These are phyloP conservation scores for Lycium ferocissimum DNA, from an alignment of 257 asterid species.

Conservation along the genomic window DNA sequence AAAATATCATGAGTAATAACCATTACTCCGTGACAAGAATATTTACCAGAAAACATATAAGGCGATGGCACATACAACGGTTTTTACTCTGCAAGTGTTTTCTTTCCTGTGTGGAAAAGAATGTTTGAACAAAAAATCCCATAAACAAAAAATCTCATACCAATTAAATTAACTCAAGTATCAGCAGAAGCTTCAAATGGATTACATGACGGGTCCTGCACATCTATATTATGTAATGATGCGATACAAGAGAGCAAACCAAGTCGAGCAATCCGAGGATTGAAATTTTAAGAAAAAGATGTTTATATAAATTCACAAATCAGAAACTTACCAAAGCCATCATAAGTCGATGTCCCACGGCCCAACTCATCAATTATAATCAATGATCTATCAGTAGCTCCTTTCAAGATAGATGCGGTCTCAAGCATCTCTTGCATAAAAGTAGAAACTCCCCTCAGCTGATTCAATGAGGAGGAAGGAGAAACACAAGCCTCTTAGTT, in stretches of 20 bases:
- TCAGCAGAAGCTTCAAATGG: conserved; percentile 7
- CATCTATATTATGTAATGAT: conserved; percentile 11
- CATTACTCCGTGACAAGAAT: not conserved
- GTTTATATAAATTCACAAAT: not conserved
- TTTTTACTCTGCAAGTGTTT: not conserved
- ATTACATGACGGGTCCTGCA: not conserved
- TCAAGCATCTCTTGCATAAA: conserved; percentile 99
- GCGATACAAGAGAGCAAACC: conserved; percentile 1
- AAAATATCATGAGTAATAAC: not conserved
- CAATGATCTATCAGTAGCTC: conserved; percentile 88
- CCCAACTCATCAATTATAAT: conserved; percentile 96
- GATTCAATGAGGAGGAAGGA: conserved; percentile 35
- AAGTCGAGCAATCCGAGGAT: not conserved
- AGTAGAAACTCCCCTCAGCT: conserved; percentile 98
- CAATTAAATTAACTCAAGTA: not conserved
- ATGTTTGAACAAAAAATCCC: not conserved
- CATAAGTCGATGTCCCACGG: conserved; percentile 98
- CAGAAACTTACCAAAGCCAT: conserved; percentile 89
- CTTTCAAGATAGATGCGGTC: conserved; percentile 97
- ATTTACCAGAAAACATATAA: not conserved
- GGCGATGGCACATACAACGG: not conserved
- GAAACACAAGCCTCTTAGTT: conserved; percentile 24
- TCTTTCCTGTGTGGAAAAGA: not conserved
- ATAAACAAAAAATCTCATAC: not conserved
- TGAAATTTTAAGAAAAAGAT: not conserved